phyloP scores from a whole-genome alignment of 1,284 basidiomycete species.

The Coniferiporia sulphurascens region DNA sequence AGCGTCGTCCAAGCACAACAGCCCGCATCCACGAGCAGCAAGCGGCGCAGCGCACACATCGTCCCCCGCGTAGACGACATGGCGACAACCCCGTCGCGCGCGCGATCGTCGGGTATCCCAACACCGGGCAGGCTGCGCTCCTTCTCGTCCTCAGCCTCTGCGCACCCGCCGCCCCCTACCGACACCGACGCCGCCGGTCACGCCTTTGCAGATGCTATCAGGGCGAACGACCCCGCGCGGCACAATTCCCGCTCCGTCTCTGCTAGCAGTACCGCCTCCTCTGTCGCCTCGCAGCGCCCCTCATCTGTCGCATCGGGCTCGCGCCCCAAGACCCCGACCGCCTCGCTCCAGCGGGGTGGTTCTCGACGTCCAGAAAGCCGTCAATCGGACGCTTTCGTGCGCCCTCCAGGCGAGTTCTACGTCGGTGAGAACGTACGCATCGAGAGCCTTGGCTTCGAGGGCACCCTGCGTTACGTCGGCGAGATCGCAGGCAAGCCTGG shows the following conservation, averaged over 20 bases:
- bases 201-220: slow-evolving; percentile 62
- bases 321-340: slow-evolving; percentile 49
- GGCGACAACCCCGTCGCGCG: slow-evolving; percentile 1
- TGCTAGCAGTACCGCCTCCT: slow-evolving; percentile 32
- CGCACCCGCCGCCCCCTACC: slow-evolving; percentile 3
- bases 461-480: slow-evolving; percentile 73
- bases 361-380: slow-evolving; percentile 47
- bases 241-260: slow-evolving; percentile 50
- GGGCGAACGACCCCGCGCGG: slow-evolving; percentile 68
- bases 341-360: slow-evolving; percentile 27
- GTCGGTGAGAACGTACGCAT: slow-evolving; percentile 81
- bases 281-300: slow-evolving; percentile 36
- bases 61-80: not conserved
- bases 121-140: slow-evolving; percentile 17
- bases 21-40: no score
- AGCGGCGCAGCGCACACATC: no score
- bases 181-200: slow-evolving; percentile 4
- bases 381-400: slow-evolving; percentile 53
- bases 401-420: slow-evolving; percentile 46
- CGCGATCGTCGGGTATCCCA: slow-evolving; percentile 15
- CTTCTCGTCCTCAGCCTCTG: slow-evolving; percentile 15
- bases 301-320: slow-evolving; percentile 46
- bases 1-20: no score
- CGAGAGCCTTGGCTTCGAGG: slow-evolving; percentile 82
- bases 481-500: slow-evolving; percentile 83